phyloP scores from a whole-genome alignment of 352 stramenopile species.

The Plasmopara muralis region DNA sequence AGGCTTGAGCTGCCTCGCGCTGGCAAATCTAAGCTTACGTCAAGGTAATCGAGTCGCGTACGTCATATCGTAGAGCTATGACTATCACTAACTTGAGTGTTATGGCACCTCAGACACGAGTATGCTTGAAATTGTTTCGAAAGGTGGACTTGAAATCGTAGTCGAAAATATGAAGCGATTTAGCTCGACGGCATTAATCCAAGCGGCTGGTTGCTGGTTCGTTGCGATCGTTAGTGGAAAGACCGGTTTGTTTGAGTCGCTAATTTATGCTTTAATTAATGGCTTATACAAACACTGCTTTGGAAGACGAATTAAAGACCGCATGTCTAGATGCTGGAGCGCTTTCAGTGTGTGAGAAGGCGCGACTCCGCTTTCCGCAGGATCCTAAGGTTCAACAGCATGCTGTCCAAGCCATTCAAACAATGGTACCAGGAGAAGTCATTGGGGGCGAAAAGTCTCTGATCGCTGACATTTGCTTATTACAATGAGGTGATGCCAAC shows the following conservation, averaged over 20 bases:
- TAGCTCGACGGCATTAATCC: slow-evolving; percentile 25
- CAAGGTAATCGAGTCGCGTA: slow-evolving; percentile 21
- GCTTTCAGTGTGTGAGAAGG: slow-evolving; percentile 45
- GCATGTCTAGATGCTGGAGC: slow-evolving; percentile 45
- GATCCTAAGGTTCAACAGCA: slow-evolving; percentile 43
- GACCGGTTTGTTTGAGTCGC: slow-evolving; percentile 16
- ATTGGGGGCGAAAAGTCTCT: no score
- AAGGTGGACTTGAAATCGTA: slow-evolving; percentile 43
- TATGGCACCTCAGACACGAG: slow-evolving; percentile 32
- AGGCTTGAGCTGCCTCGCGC: slow-evolving; percentile 24
- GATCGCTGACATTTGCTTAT: no score
- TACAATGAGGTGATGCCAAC: neutral
- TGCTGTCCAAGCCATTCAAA: slow-evolving; percentile 38
- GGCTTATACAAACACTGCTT: slow-evolving; percentile 1
- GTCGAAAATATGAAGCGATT: slow-evolving; percentile 36
- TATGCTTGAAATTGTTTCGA: slow-evolving; percentile 50
- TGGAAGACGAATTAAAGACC: slow-evolving; percentile 38
- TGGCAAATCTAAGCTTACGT: slow-evolving; percentile 53
- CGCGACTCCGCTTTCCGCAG: slow-evolving; percentile 33
- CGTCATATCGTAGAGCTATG: neutral
- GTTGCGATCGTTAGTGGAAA: slow-evolving; percentile 27
- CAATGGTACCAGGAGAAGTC: slow-evolving; percentile 22
- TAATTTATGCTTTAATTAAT: neutral
- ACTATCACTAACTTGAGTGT: neutral
- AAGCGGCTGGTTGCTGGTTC: slow-evolving; percentile 32